Base-by-base conservation (phyloP, 2,329 filamentous ascomycete species). In the Aspergillus quadrilineatus region DNA sequence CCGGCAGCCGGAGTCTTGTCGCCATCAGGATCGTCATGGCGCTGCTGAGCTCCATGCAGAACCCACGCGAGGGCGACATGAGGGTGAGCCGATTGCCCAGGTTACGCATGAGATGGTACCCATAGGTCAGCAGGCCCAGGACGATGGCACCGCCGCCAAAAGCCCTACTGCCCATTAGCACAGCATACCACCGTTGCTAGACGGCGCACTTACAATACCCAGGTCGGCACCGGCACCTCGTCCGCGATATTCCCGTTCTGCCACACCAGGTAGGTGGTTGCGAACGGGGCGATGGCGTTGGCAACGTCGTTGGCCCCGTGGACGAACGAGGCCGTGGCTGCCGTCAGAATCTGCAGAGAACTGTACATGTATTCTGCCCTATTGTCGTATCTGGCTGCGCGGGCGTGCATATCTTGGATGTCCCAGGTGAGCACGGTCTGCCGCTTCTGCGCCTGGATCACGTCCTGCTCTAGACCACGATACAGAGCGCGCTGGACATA, bases 281-380 rank as follows among this genome's bases (percentile, higher is more conserved):
- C 69, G 67, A 71, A 77, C n/a, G 75, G 73, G 0, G 73, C 73
- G 26, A 77, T 69, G 0, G 74, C 74, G 57, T 77, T 78, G 41
- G 74, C 70, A 4, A 77, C 73, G 57, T 77, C 75, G 62, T 78
- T 78, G 46, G 73, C 72, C n/a, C 76, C 76, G 65, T 78, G 76
- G 3, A 74, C 72, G 55, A 78, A 75, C 17, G 73, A 76, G 6
- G 53, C 53, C 15, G 53, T 50, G 2, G 53, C 53, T 0, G 53
- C 53, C 8, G 53, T 56, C 67, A 75, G 71, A 61, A 75, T 72
- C 60, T 75, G 73, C 39, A 75, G 74, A 5, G 69, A 70, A 78
- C 67, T 56, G 37, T 56, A 56, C 53, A 56, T 56, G 65, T 81
- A 77, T 63, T 80, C 79, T 12, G 79, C 76, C 4, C 73, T 70